phyloP scores from a whole-genome alignment of 331 rosid genomes.

The Malus hybrid region DNA sequence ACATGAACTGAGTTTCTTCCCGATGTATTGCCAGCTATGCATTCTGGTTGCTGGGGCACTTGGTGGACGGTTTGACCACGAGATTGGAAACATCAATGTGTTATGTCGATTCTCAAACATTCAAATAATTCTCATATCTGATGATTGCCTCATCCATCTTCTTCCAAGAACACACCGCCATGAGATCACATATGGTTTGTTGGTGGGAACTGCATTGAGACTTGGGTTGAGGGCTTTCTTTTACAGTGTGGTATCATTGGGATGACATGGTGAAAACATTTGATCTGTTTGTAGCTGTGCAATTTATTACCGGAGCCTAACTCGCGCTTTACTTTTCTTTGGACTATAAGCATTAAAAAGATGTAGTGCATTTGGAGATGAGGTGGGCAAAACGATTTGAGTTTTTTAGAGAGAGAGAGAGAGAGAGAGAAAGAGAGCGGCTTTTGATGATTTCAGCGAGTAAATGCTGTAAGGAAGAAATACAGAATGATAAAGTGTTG shows the following conservation, averaged over 20 bases:
- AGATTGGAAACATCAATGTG: slow-evolving; percentile 85
- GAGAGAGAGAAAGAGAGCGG: too few relatives aligned
- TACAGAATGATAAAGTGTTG: too few relatives aligned
- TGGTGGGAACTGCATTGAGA: not conserved
- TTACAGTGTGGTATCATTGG: not conserved
- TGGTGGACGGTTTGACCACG: slow-evolving; percentile 98
- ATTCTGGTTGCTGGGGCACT: slow-evolving; percentile 90
- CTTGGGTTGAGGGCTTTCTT: not conserved
- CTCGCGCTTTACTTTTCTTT: slow-evolving; percentile 34
- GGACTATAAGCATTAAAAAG: slow-evolving; percentile 80
- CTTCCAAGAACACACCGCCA: slow-evolving; percentile 63
- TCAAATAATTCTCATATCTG: slow-evolving; percentile 69
- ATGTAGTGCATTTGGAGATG: not conserved
- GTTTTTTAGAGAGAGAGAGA: too few relatives aligned
- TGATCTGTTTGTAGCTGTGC: not conserved
- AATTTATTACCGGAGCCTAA: not conserved
- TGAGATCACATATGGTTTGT: slow-evolving; percentile 21
- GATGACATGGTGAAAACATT: not conserved
- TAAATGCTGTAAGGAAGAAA: too few relatives aligned
- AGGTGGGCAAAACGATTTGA: too few relatives aligned
- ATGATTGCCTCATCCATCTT: slow-evolving; percentile 79
- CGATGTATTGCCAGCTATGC: slow-evolving; percentile 47
- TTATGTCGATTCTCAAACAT: slow-evolving; percentile 56
- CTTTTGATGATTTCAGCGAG: too few relatives aligned
- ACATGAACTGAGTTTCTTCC: not conserved